Conservation (phyloP, 805 yeast species). For the Kodamaea fukazawae region DNA sequence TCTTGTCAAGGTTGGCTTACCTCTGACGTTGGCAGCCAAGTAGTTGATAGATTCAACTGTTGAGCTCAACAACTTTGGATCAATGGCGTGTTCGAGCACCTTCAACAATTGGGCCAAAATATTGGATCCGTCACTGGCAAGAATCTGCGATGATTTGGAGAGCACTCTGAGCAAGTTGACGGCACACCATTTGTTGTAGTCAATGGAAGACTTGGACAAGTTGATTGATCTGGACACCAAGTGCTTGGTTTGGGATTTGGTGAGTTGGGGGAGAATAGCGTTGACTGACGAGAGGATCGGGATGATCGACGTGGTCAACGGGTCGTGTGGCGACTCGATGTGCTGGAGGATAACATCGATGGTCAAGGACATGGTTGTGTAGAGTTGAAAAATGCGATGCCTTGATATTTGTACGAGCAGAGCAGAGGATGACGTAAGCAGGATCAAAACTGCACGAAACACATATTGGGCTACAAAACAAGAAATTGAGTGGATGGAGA, state of each 20-base stretch:
- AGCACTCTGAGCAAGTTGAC: conserved; percentile 50
- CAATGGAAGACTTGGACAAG: conserved; percentile 42
- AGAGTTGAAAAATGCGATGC: too few relatives aligned
- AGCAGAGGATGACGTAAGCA: too few relatives aligned
- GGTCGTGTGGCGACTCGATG: conserved; percentile 9
- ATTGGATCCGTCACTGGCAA: conserved; percentile 41
- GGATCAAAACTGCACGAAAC: too few relatives aligned
- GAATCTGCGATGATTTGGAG: conserved; percentile 31
- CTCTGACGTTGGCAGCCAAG: conserved; percentile 54
- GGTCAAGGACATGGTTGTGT: conserved; percentile 11
- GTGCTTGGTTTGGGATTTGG: conserved; percentile 50
- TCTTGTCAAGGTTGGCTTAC: conserved; percentile 80
- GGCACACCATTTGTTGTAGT: conserved; percentile 58
- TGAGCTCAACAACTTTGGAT: conserved; percentile 33
- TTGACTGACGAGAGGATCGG: conserved; percentile 33
- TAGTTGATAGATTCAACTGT: conserved; percentile 40
- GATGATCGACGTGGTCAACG: conserved; percentile 16
- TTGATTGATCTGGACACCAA: conserved; percentile 44
- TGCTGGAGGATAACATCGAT: conserved; percentile 9
- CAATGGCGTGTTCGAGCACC: conserved; percentile 35
- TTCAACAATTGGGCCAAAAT: conserved; percentile 42
- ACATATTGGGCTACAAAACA: too few relatives aligned
- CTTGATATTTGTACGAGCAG: too few relatives aligned
- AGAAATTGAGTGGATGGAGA: too few relatives aligned
- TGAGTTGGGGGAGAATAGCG: conserved; percentile 32